A percentile compares a stretch with the other conserved stretches of the same genome.
These are phyloP conservation scores for Pholiota microspora DNA, from an alignment of 768 basidiomycete species.

Conservation along the genomic window DNA sequence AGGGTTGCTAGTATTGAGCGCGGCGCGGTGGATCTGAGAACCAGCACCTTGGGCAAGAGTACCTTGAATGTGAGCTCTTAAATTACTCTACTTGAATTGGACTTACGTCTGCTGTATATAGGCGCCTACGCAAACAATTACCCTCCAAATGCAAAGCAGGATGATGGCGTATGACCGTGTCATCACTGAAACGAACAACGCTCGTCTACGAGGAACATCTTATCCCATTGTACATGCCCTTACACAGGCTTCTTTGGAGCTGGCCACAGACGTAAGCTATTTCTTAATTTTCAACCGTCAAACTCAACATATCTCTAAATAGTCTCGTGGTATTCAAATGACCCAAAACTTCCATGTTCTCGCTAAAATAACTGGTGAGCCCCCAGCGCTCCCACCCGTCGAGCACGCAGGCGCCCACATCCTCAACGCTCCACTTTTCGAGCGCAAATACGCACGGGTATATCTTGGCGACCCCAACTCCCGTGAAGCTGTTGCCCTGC, in stretches of 20 bases:
- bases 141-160: slow-evolving; percentile 83
- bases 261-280: slow-evolving; percentile 55
- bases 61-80: slow-evolving; percentile 42
- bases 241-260: slow-evolving; percentile 61
- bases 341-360: slow-evolving; percentile 73
- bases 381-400: slow-evolving; percentile 69
- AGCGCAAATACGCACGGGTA: slow-evolving; percentile 78
- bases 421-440: slow-evolving; percentile 73
- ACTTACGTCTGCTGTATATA: slow-evolving; percentile 10
- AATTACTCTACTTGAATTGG: not conserved
- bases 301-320: not conserved
- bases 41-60: slow-evolving; percentile 57
- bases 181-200: slow-evolving; percentile 72
- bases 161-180: slow-evolving; percentile 96
- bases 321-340: slow-evolving; percentile 58
- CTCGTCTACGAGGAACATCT: slow-evolving; percentile 67
- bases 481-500: slow-evolving; percentile 61
- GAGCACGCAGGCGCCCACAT: slow-evolving; percentile 83
- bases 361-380: slow-evolving; percentile 73
- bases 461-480: slow-evolving; percentile 71
- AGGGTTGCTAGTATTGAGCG: slow-evolving; percentile 57
- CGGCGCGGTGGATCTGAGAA: slow-evolving; percentile 58
- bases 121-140: slow-evolving; percentile 51
- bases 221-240: slow-evolving; percentile 76
- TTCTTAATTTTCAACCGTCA: not conserved